These are phyloP conservation scores for Lodderomyces margitis DNA, from an alignment of 1,139 yeast genomes.

Conservation along the genomic window DNA sequence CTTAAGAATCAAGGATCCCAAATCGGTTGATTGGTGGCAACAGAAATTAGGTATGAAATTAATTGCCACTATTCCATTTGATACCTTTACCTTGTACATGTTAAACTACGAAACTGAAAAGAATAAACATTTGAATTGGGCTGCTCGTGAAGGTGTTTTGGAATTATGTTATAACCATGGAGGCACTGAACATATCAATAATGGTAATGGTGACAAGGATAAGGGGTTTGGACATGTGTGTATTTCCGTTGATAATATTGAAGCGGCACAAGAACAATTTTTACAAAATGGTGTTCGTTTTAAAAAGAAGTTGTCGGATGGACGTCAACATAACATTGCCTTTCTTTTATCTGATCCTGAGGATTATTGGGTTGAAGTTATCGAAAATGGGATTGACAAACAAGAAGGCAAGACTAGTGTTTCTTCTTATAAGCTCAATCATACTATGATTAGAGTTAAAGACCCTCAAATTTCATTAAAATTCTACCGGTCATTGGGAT, in stretches of 20 bases:
- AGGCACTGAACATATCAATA: conserved; percentile 65
- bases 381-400: conserved; percentile 55
- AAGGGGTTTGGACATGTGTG: conserved; percentile 96
- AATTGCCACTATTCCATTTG: conserved; percentile 51
- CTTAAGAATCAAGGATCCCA: conserved; percentile 81
- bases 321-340: conserved; percentile 90
- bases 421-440: conserved; percentile 67
- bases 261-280: conserved; percentile 55
- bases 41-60: conserved; percentile 74
- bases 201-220: conserved; percentile 80
- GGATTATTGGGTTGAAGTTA: conserved; percentile 93
- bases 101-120: conserved; percentile 56
- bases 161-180: conserved; percentile 86
- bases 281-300: conserved; percentile 64
- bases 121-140: conserved; percentile 44
- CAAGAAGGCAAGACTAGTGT: conserved; percentile 36
- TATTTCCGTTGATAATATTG: conserved; percentile 79
- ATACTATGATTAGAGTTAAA: conserved; percentile 88
- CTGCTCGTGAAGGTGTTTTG: conserved; percentile 71
- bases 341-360: conserved; percentile 87
- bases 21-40: conserved; percentile 70
- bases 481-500: conserved; percentile 79
- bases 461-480: conserved; percentile 75
- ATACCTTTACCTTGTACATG: conserved; percentile 67
- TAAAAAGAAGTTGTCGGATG: conserved; percentile 81